These are phyloP conservation scores for Diospyros lotus DNA, from an alignment of 148 eudicot genomes.

Conservation along the genomic window DNA sequence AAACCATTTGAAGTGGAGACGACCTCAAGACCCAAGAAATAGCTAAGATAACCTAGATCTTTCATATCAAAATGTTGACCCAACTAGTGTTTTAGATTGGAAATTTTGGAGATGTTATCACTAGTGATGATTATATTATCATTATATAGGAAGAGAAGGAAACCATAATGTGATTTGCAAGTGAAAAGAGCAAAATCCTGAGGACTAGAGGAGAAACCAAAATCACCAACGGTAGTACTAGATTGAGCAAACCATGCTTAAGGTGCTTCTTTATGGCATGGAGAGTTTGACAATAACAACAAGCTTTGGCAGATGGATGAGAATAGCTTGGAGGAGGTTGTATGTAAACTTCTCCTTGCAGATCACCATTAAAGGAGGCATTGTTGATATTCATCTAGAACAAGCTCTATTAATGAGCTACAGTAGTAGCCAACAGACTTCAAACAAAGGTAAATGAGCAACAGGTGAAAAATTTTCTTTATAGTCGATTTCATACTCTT, in stretches of 20 bases:
- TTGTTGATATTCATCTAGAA: background rate
- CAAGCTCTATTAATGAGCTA: background rate
- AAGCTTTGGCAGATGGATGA: background rate
- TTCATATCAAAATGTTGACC: background rate
- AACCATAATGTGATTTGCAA: background rate
- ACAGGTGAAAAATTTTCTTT: background rate
- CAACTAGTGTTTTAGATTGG: background rate
- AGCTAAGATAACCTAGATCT: background rate
- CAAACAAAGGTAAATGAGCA: background rate
- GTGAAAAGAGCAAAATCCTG: background rate
- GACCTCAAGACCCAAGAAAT: background rate
- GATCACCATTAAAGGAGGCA: background rate
- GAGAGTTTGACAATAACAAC: background rate
- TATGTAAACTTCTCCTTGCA: background rate
- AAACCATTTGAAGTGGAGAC: background rate
- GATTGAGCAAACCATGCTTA: background rate
- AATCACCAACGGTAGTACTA: background rate
- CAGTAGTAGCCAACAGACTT: background rate
- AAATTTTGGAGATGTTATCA: background rate
- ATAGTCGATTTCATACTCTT: background rate
- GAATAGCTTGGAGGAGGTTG: background rate
- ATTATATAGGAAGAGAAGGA: background rate
- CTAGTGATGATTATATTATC: background rate
- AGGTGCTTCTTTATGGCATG: background rate
- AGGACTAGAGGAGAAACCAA: background rate